phyloP scores from a whole-genome alignment of 352 stramenopile species.

The Globisporangium paroecandrum region DNA sequence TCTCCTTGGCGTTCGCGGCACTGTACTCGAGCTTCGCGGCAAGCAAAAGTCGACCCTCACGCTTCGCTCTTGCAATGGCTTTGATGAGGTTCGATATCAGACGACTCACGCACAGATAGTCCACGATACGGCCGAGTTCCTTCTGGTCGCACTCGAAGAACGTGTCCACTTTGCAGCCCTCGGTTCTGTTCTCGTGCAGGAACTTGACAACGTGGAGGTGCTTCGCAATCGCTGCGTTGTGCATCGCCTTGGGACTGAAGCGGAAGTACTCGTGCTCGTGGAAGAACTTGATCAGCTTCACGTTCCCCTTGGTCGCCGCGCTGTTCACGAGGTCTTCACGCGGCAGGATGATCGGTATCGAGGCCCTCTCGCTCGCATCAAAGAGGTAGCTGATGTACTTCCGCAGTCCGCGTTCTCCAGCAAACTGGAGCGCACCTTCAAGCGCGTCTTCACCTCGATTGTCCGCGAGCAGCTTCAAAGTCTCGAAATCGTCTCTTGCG shows the following conservation, averaged over 20 bases:
- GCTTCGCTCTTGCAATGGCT: background rate
- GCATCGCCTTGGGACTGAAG: slow-evolving; percentile 6
- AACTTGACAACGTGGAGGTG: slow-evolving; percentile 8
- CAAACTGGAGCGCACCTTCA: background rate
- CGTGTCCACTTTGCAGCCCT: slow-evolving; percentile 12
- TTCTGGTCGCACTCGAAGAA: slow-evolving; percentile 1
- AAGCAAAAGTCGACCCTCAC: background rate
- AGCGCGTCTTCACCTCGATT: background rate
- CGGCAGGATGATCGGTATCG: background rate
- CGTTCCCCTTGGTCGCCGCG: background rate
- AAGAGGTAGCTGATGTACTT: background rate
- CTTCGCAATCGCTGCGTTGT: background rate
- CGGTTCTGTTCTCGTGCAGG: slow-evolving; percentile 7
- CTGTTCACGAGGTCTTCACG: background rate
- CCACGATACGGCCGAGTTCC: background rate
- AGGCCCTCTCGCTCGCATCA: background rate
- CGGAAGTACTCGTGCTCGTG: slow-evolving; percentile 2
- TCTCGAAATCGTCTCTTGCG: background rate
- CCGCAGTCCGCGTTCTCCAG: background rate
- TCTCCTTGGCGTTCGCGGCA: background rate
- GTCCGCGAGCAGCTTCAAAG: background rate
- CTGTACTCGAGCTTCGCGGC: background rate
- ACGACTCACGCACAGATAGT: background rate
- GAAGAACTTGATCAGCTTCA: slow-evolving; percentile 9
- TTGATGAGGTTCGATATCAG: background rate